A percentile compares a stretch with the other conserved stretches of the same genome.
phyloP scores from a whole-genome alignment of 1,139 yeast genomes.

The Pichia norvegensis region DNA sequence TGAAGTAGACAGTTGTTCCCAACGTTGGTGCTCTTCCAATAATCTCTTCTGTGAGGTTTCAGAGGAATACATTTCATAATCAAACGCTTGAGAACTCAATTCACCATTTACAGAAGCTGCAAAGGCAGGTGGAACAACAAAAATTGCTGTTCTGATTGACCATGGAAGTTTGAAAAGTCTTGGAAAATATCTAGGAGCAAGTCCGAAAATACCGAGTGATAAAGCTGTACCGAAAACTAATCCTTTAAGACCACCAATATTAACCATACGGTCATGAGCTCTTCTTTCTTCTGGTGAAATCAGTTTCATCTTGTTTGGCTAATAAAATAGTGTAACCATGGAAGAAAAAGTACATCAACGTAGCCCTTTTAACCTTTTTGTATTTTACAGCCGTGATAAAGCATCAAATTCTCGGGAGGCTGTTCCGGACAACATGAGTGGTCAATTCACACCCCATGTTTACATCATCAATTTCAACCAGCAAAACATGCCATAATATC shows the following conservation, averaged over 20 bases:
- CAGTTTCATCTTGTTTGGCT: constrained; percentile 46
- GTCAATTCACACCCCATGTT: background rate
- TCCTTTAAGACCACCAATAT: constrained; percentile 59
- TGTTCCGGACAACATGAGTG: background rate
- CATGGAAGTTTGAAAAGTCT: constrained; percentile 36
- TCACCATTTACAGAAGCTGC: constrained; percentile 52
- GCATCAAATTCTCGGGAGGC: background rate
- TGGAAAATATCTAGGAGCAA: constrained; percentile 38
- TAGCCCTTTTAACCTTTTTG: background rate
- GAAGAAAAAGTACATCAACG: background rate
- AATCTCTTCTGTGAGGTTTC: constrained; percentile 29
- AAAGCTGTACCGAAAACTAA: constrained; percentile 45
- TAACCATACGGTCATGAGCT: constrained; percentile 52
- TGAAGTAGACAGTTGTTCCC: constrained; percentile 39
- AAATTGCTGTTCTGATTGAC: constrained; percentile 51
- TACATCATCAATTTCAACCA: background rate
- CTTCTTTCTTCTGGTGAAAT: constrained; percentile 56
- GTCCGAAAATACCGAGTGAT: constrained; percentile 41
- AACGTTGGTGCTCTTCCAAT: constrained; percentile 42
- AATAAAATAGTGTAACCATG: too few relatives aligned
- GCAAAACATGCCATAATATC: background rate
- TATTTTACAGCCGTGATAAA: background rate
- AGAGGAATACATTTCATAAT: constrained; percentile 40
- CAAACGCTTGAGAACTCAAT: constrained; percentile 49
- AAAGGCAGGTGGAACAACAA: constrained; percentile 52